phyloP scores from a whole-genome alignment of 495 filamentous ascomycete genomes.

The Parachaetomium inaequale region DNA sequence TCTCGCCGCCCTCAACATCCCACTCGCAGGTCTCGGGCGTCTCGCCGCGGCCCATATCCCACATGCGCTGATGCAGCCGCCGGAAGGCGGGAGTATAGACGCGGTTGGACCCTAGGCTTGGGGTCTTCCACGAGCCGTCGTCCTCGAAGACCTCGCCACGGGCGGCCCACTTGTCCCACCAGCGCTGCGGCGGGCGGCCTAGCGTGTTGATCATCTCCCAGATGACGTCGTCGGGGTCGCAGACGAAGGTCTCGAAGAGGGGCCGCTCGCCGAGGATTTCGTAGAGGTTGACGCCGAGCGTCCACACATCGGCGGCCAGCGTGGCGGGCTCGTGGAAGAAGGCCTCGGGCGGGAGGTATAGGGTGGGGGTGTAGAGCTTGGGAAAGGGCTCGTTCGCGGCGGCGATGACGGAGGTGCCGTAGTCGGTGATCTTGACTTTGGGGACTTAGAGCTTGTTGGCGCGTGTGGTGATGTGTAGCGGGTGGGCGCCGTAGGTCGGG shows the following conservation, averaged over 20 bases:
- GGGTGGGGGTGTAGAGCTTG: not conserved
- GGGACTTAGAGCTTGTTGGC: not conserved
- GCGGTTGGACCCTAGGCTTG: not conserved
- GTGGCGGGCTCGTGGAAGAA: not conserved
- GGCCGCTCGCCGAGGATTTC: not conserved
- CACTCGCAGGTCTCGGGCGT: not conserved
- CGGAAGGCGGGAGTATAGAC: not conserved
- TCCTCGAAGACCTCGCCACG: not conserved
- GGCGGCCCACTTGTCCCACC: slow-evolving; percentile 1
- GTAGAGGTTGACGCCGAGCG: slow-evolving; percentile 5
- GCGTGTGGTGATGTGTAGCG: not conserved
- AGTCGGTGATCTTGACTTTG: not conserved
- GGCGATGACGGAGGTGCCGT: not conserved
- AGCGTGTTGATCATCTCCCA: not conserved
- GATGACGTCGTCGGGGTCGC: not conserved
- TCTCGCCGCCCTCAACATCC: not conserved
- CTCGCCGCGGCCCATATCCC: not conserved
- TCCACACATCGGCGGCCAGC: slow-evolving; percentile 6
- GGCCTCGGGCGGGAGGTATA: not conserved
- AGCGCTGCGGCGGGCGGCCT: not conserved
- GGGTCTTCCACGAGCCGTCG: not conserved
- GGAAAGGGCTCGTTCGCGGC: not conserved
- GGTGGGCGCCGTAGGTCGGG: not conserved
- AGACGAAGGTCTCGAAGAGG: not conserved
- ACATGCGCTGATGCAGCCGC: not conserved